Evolutionary conservation across 2,329 filamentous ascomycete genomes (phyloP).

Genomic region (Alternaria conjuncta): DNA sequence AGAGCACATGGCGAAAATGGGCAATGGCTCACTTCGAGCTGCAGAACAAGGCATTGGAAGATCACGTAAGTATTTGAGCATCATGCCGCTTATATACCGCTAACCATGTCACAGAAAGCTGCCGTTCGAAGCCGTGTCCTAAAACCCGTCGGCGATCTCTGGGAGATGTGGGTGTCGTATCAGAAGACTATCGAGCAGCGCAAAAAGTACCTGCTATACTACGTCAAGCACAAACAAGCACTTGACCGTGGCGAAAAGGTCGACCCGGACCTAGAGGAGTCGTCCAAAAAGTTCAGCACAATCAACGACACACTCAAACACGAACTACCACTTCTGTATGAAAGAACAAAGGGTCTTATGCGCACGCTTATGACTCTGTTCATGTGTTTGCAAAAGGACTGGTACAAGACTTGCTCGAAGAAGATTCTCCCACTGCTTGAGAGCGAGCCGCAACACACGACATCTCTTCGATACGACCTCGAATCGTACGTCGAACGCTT

Average conservation of each 20-base stretch:
- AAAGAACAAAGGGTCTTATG: constrained; percentile 80
- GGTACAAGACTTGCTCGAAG: constrained; percentile 83
- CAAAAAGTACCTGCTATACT: constrained; percentile 89
- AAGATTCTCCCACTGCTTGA: constrained; percentile 80
- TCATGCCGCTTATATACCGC: constrained; percentile 5
- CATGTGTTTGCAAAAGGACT: constrained; percentile 80
- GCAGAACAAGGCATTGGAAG: constrained; percentile 79
- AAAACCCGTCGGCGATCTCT: constrained; percentile 78
- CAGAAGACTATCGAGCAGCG: constrained; percentile 93
- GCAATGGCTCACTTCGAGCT: constrained; percentile 87
- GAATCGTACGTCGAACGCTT: constrained; percentile 79
- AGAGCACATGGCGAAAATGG: constrained; percentile 93
- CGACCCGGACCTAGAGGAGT: constrained; percentile 83
- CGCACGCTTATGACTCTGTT: constrained; percentile 84
- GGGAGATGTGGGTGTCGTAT: constrained; percentile 81
- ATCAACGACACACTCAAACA: constrained; percentile 93
- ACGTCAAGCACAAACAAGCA: constrained; percentile 78
- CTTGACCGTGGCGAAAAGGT: constrained; percentile 82
- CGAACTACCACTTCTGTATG: constrained; percentile 84
- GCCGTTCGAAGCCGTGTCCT: constrained; percentile 83
- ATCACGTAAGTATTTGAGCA: constrained; percentile 68
- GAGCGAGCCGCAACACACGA: constrained; percentile 50
- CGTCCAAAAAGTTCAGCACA: constrained; percentile 87
- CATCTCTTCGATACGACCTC: constrained; percentile 67
- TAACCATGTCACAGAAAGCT: constrained; percentile 53